A percentile compares a stretch with the other conserved stretches of the same genome.
These are phyloP conservation scores for Cicer arietinum DNA, from an alignment of 306 rosid genomes.

Conservation along the genomic window DNA sequence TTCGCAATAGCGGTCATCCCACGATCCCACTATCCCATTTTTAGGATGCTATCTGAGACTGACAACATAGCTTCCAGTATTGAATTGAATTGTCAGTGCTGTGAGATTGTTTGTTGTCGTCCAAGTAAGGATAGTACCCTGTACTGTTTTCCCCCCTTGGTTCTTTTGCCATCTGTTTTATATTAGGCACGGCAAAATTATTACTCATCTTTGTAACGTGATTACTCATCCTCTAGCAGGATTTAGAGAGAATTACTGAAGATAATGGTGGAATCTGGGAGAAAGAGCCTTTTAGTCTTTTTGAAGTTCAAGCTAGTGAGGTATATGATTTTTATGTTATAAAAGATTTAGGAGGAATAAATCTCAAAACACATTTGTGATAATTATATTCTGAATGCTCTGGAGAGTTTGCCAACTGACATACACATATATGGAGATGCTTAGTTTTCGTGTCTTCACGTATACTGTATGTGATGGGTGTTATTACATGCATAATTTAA, in stretches of 20 bases:
- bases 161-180: slow-evolving; percentile 34
- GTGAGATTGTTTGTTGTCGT: slow-evolving; percentile 37
- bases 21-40: too few species aligned
- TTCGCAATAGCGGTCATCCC: too few species aligned
- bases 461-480: slow-evolving; percentile 19
- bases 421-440: neutral
- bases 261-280: slow-evolving; percentile 67
- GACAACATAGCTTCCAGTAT: neutral
- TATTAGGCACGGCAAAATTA: slow-evolving; percentile 23
- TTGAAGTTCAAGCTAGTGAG: slow-evolving; percentile 64
- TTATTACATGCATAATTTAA: slow-evolving; percentile 4
- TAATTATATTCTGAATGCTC: slow-evolving; percentile 27
- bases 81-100: slow-evolving; percentile 27
- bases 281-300: slow-evolving; percentile 89
- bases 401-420: slow-evolving; percentile 34
- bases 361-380: slow-evolving; percentile 26
- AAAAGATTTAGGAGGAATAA: slow-evolving; percentile 22
- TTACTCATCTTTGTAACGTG: slow-evolving; percentile 26
- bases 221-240: slow-evolving; percentile 56
- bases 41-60: too few species aligned
- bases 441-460: slow-evolving; percentile 21
- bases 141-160: slow-evolving; percentile 20
- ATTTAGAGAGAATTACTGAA: slow-evolving; percentile 71
- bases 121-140: slow-evolving; percentile 27
- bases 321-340: slow-evolving; percentile 49